phyloP scores from a whole-genome alignment of 2,329 filamentous ascomycete genomes.

The Aspergillus sp. region DNA sequence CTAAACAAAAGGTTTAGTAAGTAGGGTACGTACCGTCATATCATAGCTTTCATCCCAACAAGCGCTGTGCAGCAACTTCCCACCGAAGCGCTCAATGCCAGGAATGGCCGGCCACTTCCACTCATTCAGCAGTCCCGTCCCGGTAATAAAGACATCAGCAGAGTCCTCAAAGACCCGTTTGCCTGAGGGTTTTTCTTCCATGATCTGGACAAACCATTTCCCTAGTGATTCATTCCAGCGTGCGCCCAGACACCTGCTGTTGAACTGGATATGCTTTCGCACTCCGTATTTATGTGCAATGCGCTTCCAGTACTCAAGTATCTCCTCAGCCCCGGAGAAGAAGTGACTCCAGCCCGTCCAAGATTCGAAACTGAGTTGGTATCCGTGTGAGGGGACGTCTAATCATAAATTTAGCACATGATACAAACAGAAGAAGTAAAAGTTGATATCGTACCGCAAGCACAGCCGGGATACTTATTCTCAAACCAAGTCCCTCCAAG shows the following conservation, averaged over 20 bases:
- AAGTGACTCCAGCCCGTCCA: conserved; percentile 3
- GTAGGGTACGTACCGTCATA: background rate
- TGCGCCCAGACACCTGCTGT: background rate
- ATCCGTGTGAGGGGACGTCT: conserved; percentile 4
- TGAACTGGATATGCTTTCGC: background rate
- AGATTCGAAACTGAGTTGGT: background rate
- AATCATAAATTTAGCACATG: background rate
- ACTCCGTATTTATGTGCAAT: background rate
- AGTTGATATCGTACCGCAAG: background rate
- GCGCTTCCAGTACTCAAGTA: background rate
- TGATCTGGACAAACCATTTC: background rate
- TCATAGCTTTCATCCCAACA: background rate
- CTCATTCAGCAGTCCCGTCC: conserved; percentile 2
- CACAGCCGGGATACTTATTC: conserved; percentile 2
- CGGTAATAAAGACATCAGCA: background rate
- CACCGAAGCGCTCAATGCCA: background rate
- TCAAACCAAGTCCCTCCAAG: conserved; percentile 7
- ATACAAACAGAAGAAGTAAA: background rate
- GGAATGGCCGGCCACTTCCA: conserved; percentile 2
- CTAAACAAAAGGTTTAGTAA: background rate
- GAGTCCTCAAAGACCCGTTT: background rate
- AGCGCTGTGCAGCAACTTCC: background rate
- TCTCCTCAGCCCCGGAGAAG: background rate
- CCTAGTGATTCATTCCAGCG: background rate
- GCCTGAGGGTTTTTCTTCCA: background rate